Evolutionary conservation across 2,329 filamentous ascomycete species (phyloP), one percentile per base, ranked within the genome.

Genomic region (Ascochyta koolunga): DNA sequence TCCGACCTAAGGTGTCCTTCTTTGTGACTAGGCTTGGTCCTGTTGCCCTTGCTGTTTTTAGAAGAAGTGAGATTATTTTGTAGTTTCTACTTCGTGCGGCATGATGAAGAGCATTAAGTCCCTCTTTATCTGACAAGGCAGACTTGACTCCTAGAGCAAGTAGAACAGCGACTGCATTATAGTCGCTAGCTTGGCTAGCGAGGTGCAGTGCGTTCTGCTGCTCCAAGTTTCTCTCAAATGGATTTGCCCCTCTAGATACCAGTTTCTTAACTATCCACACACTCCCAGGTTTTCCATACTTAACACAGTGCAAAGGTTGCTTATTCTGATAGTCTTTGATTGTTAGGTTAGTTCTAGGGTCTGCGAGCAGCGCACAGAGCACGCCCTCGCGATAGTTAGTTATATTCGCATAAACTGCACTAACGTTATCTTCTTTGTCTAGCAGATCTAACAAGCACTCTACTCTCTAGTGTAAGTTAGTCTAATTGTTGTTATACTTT

Each of bases 81-180:
- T 41, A 16, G 19, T 52, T 39, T 33, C 50, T 29, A 52, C 50
- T 58, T 11, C 22, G 43, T 24, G 55, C 47, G 35, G 55, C 50
- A 33, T 58, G 35, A 33, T 58, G 55, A 49, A 58, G 51, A 37
- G 50, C 42, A 33, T 58, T 51, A 39, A 58, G 55, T 10, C 55
- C 51, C 25, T 52, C n/a, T 33, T 25, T 18, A 21, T 58, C 50
- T 21, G 47, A 31, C 9, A 42, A 55, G 27, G 35, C 27, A 31
- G 29, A 21, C 16, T 55, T 38, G 36, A 49, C 42, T 47, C 47
- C 50, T 32, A 58, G 47, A 6, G 44, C 51, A 41, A 58, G 42
- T 38, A 58, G 43, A 49, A 54, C 13, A 45, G 27, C 21, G 35
- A 52, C 51, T 5, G 51, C 24, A 9, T 51, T 42, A 22, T 48